A percentile compares a stretch with the other conserved stretches of the same genome.
Conservation (phyloP, 169 alveolate species). For the Cryptosporidium sp. region DNA sequence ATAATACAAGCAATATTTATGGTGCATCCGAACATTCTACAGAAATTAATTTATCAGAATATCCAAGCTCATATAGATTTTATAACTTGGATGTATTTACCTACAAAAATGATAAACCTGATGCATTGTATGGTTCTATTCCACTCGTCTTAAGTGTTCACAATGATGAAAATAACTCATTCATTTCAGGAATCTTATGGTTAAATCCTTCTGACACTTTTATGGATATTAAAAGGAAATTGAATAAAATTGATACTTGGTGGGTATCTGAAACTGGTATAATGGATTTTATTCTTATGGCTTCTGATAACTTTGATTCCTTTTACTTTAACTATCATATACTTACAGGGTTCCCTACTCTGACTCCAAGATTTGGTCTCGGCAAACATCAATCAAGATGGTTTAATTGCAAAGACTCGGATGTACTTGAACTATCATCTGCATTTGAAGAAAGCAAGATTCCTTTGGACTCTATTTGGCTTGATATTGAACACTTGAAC, state of each 20-base stretch:
- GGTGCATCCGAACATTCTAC: constrained; percentile 81
- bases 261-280: constrained; percentile 88
- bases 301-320: constrained; percentile 47
- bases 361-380: constrained; percentile 87
- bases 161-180: not conserved
- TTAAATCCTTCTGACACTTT: constrained; percentile 82
- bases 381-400: constrained; percentile 92
- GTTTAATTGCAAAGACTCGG: constrained; percentile 79
- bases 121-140: constrained; percentile 63
- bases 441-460: constrained; percentile 80
- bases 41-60: constrained; percentile 61
- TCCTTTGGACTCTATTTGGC: constrained; percentile 91
- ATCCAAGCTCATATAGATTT: constrained; percentile 83
- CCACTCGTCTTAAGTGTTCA: constrained; percentile 27
- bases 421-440: constrained; percentile 29
- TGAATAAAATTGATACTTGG: constrained; percentile 74
- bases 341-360: constrained; percentile 84
- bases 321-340: constrained; percentile 77
- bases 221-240: constrained; percentile 78
- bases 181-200: constrained; percentile 82
- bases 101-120: constrained; percentile 43
- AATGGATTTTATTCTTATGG: constrained; percentile 81
- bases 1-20: constrained; percentile 51
- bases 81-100: constrained; percentile 83
- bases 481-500: constrained; percentile 92